A percentile compares a stretch with the other conserved stretches of the same genome.
These are phyloP conservation scores for Coemansia aciculifera DNA, from an alignment of 192 early-diverging fungal species.

Conservation along the genomic window DNA sequence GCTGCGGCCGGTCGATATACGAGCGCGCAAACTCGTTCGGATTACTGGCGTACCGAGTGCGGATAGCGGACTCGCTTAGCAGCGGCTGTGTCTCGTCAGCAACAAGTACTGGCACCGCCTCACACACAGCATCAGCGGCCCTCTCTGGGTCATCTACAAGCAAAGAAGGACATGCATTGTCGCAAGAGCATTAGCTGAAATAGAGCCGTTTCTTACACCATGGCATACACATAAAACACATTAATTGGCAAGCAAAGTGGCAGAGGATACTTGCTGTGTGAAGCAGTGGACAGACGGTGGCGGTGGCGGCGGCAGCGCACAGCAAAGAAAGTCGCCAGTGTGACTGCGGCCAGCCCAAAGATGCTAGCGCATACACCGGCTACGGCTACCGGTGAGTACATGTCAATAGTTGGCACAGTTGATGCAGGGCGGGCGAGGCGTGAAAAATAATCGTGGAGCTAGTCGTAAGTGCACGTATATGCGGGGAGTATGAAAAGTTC, in stretches of 20 bases:
- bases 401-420: constrained; percentile 6
- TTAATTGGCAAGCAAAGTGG: background rate
- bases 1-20: constrained; percentile 29
- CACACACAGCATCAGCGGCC: background rate
- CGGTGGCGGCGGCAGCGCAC: constrained; percentile 17
- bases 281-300: constrained; percentile 10
- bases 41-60: constrained; percentile 36
- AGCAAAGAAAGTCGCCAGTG: constrained; percentile 2
- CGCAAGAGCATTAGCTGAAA: background rate
- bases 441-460: background rate
- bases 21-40: constrained; percentile 49
- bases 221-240: background rate
- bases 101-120: background rate
- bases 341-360: constrained; percentile 13
- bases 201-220: background rate
- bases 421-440: background rate
- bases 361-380: constrained; percentile 23
- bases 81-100: constrained; percentile 42
- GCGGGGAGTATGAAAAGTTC: background rate
- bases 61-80: constrained; percentile 47
- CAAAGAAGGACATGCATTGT: background rate
- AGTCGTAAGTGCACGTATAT: background rate
- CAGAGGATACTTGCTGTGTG: constrained; percentile 18
- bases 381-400: constrained; percentile 11
- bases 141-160: constrained; percentile 7